Base-by-base conservation (phyloP, 140 eudicot genomes). In the Artemisia princeps region DNA sequence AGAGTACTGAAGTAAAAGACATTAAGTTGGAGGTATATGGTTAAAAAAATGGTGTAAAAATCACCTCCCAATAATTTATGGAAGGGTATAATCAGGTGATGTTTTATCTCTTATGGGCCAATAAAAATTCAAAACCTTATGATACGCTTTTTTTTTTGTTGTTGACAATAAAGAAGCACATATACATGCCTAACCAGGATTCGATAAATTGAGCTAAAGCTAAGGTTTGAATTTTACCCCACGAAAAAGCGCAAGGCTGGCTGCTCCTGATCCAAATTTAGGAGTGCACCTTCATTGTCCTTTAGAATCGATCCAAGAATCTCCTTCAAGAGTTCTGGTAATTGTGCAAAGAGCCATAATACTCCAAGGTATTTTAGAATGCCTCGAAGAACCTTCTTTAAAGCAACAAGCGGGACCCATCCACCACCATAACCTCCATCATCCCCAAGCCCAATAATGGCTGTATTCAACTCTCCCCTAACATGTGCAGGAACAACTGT, bases 401-500 rank as follows among this genome's bases (percentile, higher is more conserved):
- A 90, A 14, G 99, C 99, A 71, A 84, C 99, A 71, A 86, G 88
- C 13, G 99, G 99, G 65, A 94, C 99, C 99, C 99, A 94, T 40
- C 99, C 99, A 65, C 99, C 99, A 73, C 99, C 99, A 77, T 94
- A 94, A 52, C 99, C 99, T 42, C 99, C 99, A 79, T 94, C 99
- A 75, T 94, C 99, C 33, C 99, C 99, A 60, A 94, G 95, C 62
- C 99, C 99, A 65, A 94, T 94, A 49, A 94, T 94, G 55, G 96
- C 99, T 0, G 99, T 88, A 64, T 88, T 88, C 65, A 88, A 72
- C 68, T 88, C 99, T 60, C 99, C 99, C 69, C 96, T 88, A 40
- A 94, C 99, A 80, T 86, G 96, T 54, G 99, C 99, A 19, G 99
- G 99, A 15, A 94, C 89, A 71, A 86, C 94, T 50, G 90, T 62